Conservation (phyloP, 1,284 basidiomycete species). For the Puccinia horiana region DNA sequence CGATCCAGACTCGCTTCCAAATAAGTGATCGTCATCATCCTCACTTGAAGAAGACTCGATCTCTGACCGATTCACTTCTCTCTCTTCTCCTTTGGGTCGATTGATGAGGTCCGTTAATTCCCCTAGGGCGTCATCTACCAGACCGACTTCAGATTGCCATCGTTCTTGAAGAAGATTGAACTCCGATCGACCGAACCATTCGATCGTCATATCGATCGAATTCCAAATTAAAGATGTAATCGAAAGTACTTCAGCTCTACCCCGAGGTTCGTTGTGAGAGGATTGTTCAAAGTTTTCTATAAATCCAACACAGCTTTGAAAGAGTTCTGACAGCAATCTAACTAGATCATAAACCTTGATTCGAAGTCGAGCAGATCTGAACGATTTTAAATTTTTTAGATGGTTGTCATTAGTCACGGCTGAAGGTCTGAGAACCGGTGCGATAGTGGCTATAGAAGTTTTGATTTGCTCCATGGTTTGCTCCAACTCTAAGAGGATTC, state of each 20-base stretch:
- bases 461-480: background rate
- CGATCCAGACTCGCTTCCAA: background rate
- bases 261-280: background rate
- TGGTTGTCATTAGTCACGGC: background rate
- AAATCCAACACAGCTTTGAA: background rate
- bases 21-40: background rate
- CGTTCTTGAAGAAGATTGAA: background rate
- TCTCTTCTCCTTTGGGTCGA: background rate
- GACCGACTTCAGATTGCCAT: background rate
- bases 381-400: background rate
- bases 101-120: background rate
- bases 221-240: background rate
- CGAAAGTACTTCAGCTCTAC: background rate
- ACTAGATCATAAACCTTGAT: background rate
- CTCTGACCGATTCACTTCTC: background rate
- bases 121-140: background rate
- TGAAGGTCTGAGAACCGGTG: background rate
- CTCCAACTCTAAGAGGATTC: background rate
- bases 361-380: background rate
- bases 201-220: constrained; percentile 4
- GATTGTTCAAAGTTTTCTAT: background rate
- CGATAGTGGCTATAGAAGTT: background rate
- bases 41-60: background rate
- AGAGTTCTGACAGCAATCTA: background rate
- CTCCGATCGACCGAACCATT: constrained; percentile 5